phyloP scores from a whole-genome alignment of 768 basidiomycete genomes.

The Boletellus ananiceps region DNA sequence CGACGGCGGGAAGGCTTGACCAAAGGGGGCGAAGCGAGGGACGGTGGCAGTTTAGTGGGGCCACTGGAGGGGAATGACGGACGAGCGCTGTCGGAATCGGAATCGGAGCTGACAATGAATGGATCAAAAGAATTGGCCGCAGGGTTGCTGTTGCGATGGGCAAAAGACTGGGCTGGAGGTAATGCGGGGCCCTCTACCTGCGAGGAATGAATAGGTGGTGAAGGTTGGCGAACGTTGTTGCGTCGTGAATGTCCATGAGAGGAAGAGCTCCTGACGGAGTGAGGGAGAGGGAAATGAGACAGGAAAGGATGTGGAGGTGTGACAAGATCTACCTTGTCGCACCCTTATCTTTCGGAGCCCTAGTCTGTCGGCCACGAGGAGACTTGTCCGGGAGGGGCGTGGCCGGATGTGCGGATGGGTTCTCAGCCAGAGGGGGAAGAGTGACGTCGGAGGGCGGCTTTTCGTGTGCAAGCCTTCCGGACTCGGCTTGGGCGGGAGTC shows the following conservation, averaged over 20 bases:
- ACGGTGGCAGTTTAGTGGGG: slow-evolving; percentile 31
- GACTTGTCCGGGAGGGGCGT: slow-evolving; percentile 26
- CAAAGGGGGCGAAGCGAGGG: slow-evolving; percentile 44
- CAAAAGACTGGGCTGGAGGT: slow-evolving; percentile 21
- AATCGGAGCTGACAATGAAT: slow-evolving; percentile 46
- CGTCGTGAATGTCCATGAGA: slow-evolving; percentile 41
- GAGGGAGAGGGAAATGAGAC: slow-evolving; percentile 4
- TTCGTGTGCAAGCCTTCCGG: slow-evolving; percentile 30
- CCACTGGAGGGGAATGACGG: slow-evolving; percentile 27
- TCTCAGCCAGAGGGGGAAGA: slow-evolving; percentile 29
- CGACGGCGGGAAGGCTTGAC: slow-evolving; percentile 60
- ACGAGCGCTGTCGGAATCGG: slow-evolving; percentile 36
- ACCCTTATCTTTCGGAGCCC: slow-evolving; percentile 41
- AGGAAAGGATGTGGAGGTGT: not conserved
- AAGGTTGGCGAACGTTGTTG: slow-evolving; percentile 57
- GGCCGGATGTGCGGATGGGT: slow-evolving; percentile 20
- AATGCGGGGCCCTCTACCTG: slow-evolving; percentile 56
- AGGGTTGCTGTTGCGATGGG: slow-evolving; percentile 30
- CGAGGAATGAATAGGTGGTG: slow-evolving; percentile 56
- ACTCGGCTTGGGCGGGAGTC: slow-evolving; percentile 23
- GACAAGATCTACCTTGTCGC: slow-evolving; percentile 36
- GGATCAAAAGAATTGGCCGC: slow-evolving; percentile 42
- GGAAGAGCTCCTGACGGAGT: slow-evolving; percentile 41
- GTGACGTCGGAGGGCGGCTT: slow-evolving; percentile 27
- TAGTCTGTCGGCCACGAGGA: slow-evolving; percentile 33